Conservation (phyloP, 768 basidiomycete genomes). For the Mycena crocata region DNA sequence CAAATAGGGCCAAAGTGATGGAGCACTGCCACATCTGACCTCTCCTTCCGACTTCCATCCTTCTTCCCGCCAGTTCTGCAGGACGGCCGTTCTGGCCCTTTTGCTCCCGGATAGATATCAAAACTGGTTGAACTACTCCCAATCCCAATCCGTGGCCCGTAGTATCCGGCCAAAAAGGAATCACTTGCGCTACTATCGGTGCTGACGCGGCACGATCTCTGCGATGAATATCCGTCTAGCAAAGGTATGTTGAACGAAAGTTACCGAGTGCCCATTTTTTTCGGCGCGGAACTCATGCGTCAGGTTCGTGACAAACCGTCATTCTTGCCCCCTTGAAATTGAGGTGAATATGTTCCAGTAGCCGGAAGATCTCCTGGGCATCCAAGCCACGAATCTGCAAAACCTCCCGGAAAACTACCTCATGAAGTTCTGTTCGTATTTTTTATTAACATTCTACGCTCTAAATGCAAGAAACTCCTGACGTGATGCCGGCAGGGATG, state of each 20-base stretch:
- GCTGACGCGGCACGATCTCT: too few relatives aligned
- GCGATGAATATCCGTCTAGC: constrained; percentile 68
- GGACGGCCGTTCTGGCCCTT: too few relatives aligned
- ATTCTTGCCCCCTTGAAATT: background rate
- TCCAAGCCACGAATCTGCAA: constrained; percentile 95
- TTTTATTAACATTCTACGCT: background rate
- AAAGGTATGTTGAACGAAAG: constrained; percentile 47
- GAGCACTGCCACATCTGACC: too few relatives aligned
- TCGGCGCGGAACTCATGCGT: constrained; percentile 25
- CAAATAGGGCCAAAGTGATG: too few relatives aligned
- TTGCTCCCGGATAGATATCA: too few relatives aligned
- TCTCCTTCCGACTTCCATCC: too few relatives aligned
- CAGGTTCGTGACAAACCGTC: constrained; percentile 23
- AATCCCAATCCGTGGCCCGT: too few relatives aligned
- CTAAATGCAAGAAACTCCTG: background rate
- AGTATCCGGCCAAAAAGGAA: too few relatives aligned
- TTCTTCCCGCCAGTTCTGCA: too few relatives aligned
- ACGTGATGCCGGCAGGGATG: constrained; percentile 65
- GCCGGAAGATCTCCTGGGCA: constrained; percentile 90
- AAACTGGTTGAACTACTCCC: too few relatives aligned
- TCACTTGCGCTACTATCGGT: too few relatives aligned
- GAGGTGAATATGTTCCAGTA: constrained; percentile 44
- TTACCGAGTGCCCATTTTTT: background rate
- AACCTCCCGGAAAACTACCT: constrained; percentile 94
- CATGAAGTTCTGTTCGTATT: constrained; percentile 81